Percentiles rank a stretch among this genome's conserved stretches.
These are phyloP conservation scores for Spergularia marina DNA, from an alignment of 148 eudicot genomes.

Conservation along the genomic window DNA sequence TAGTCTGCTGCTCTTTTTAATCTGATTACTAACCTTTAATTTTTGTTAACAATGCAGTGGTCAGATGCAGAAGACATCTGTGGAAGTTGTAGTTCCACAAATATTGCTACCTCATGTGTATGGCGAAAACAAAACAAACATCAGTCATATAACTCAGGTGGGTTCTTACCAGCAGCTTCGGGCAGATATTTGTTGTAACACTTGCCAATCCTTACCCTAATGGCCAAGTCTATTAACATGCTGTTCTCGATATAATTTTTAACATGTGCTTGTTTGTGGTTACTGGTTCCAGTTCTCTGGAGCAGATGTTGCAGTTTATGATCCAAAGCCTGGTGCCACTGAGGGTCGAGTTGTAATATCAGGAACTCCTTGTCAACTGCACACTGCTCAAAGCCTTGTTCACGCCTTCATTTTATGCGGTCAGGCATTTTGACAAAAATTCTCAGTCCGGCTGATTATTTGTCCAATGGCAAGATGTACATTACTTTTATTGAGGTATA, in stretches of 20 bases:
- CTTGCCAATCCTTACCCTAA: not conserved
- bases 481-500: slow-evolving; percentile 8
- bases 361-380: slow-evolving; percentile 40
- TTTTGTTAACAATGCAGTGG: slow-evolving; percentile 30
- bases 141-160: slow-evolving; percentile 48
- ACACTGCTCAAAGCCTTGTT: slow-evolving; percentile 51
- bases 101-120: slow-evolving; percentile 39
- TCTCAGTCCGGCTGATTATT: not conserved
- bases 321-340: slow-evolving; percentile 41
- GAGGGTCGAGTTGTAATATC: slow-evolving; percentile 43
- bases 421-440: slow-evolving; percentile 34
- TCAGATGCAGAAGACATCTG: slow-evolving; percentile 27
- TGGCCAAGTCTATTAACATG: not conserved
- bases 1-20: not conserved
- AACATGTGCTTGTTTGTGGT: not conserved
- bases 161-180: slow-evolving; percentile 4
- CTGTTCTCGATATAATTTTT: not conserved
- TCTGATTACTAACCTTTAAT: not conserved
- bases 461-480: slow-evolving; percentile 13
- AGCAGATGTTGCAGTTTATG: slow-evolving; percentile 44
- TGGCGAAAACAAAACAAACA: slow-evolving; percentile 46
- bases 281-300: slow-evolving; percentile 45
- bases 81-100: slow-evolving; percentile 51
- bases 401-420: slow-evolving; percentile 53
- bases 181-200: not conserved